Evolutionary conservation across 2,329 filamentous ascomycete genomes (phyloP).

Genomic region (Zalaria obscura): DNA sequence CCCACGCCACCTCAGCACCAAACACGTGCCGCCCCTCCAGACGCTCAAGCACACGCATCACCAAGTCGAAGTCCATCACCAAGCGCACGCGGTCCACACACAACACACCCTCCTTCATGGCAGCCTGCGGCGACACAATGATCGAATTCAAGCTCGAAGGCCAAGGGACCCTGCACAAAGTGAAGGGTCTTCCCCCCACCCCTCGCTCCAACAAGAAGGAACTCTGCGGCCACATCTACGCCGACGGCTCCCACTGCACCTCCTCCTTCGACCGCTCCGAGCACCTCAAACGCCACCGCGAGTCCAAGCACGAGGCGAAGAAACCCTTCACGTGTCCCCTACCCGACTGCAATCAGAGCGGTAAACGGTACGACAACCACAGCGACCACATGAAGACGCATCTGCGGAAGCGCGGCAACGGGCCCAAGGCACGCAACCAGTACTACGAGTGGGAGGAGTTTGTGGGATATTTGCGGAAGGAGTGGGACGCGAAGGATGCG

Average conservation of each 20-base stretch:
- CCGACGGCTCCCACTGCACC: conserved; percentile 7
- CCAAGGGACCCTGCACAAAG: not conserved
- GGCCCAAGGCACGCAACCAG: conserved; percentile 12
- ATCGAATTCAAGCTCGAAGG: not conserved
- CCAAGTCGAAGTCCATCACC: too few species aligned
- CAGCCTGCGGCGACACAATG: not conserved
- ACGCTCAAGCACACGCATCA: too few species aligned
- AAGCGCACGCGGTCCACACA: not conserved
- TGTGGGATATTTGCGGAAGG: conserved; percentile 2
- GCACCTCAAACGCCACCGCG: conserved; percentile 16
- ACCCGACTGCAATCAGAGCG: conserved; percentile 7
- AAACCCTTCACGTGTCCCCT: conserved; percentile 13
- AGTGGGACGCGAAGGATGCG: conserved; percentile 4
- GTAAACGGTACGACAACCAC: conserved; percentile 16
- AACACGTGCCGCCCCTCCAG: too few species aligned
- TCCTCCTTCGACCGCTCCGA: conserved; percentile 14
- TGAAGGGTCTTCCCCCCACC: not conserved
- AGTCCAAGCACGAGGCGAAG: conserved; percentile 9
- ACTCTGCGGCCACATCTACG: conserved; percentile 8
- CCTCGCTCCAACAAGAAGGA: conserved; percentile 5
- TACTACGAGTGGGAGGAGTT: conserved; percentile 8
- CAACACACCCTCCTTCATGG: not conserved
- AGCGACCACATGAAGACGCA: conserved; percentile 18
- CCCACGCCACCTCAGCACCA: too few species aligned
- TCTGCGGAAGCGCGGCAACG: conserved; percentile 8